Base-by-base conservation (phyloP, 805 yeast species). In the Hanseniaspora guilliermondii region DNA sequence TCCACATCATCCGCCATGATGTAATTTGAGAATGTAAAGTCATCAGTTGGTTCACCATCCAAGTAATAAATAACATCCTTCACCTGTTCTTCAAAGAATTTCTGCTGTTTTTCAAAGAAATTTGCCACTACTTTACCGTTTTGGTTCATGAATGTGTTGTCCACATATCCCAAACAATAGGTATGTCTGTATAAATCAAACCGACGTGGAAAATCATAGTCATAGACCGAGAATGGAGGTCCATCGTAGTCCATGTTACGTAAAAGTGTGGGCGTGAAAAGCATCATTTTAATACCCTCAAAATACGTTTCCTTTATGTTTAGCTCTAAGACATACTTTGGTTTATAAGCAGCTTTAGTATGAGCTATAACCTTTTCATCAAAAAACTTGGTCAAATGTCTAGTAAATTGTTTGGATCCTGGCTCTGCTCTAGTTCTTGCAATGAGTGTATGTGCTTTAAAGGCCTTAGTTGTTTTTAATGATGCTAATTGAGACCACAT, bases 1-100 rank as follows among this genome's bases (percentile, higher is more conserved):
- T 42, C 55, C 22, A 25, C 24, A 37, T 52, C 55, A 44, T 52
- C 55, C 11, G 48, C 49, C 14, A 44, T n/a, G 32, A 52, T n/a
- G 30, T 36, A 52, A 25, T 42, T 49, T n/a, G 47, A 42, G 6
- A 42, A 27, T 12, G 30, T 41, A 14, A 6, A 25, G 2, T 3
- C 6, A n/a, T 2, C 11, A 1, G 41, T 4, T 22, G n/a, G 12
- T 42, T 16, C 16, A 0, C 22, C 14, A n/a, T 27, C 8, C 12
- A n/a, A 8, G 36, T 16, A 8, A 12, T 9, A 27, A 16, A n/a
- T n/a, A 16, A 42, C 32, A 9, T 42, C 19, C 7, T 42, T 19
- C 25, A 44, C 2, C 8, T 17, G 12, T 12, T 30, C 24, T 1
- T 30, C 19, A n/a, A 44, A 32, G 25, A 32, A 44, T 2, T 19